Evolutionary conservation across 2,329 filamentous ascomycete species (phyloP), one percentile per base, ranked within the genome.

Genomic region (Metarhizium rileyi): DNA sequence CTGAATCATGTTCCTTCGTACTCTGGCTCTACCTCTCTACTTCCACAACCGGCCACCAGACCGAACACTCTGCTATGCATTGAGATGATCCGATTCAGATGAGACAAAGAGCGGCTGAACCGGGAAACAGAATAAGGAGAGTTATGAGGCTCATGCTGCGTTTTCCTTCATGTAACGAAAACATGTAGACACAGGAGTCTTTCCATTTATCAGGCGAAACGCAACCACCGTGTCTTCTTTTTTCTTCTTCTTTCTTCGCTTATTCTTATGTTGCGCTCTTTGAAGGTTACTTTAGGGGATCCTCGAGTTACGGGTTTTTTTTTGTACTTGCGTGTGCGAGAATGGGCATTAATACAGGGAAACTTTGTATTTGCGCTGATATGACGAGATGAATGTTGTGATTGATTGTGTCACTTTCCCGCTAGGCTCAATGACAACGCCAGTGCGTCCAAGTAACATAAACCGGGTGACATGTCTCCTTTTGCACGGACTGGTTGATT

Each of bases 1-100:
- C 58, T 62, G 60, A 63, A 62, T 61, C 54, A 61, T 61, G 58
- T 62, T 57, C 55, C 56, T 52, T 64, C 63, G 60, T 61, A 63
- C 65, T 57, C 59, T 57, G 23, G 55, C 57, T 50, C 47, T 50
- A 52, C 51, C 33, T 52, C 45, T 46, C 43, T 46, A 28, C 35
- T 44, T 43, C 33, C 44, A 43, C 42, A 18, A 40, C 43, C 46
- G 41, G 45, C 45, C 23, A 44, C 46, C 30, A 55, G 53, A 52
- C 50, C 47, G 43, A 47, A 45, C 48, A 45, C 48, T 42, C 46
- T 48, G 44, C 51, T 35, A 52, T 53, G 53, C 52, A 53, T 57
- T 54, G 54, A 55, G 53, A 50, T 41, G 48, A 42, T 26, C 35
- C 40, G 50, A 35, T 36, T 42, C 23, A 46, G 40, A 48, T 25